Percentiles rank a stretch among this genome's conserved stretches.
These are phyloP conservation scores for Elongisporangium prolatum DNA, from an alignment of 352 stramenopile species.

Conservation along the genomic window DNA sequence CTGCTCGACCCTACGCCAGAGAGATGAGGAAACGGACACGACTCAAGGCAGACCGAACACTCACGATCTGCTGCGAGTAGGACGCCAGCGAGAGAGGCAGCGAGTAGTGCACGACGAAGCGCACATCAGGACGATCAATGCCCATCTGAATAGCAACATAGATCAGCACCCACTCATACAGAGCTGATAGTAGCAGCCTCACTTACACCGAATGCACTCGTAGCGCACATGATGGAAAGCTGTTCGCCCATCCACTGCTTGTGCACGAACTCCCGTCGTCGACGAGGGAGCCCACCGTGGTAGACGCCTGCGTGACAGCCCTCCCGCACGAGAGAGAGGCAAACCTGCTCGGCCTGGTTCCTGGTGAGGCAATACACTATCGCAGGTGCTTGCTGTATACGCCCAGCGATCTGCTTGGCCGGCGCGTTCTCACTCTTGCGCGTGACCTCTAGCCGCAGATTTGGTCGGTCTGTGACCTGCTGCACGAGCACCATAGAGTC, in stretches of 20 bases:
- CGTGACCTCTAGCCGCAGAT: conserved; percentile 55
- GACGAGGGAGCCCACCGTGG: conserved; percentile 51
- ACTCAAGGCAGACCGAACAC: conserved; percentile 5
- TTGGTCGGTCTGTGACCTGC: conserved; percentile 55
- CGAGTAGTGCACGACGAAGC: conserved; percentile 71
- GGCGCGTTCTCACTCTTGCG: conserved; percentile 26
- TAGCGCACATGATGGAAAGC: conserved; percentile 71
- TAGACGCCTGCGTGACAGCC: conserved; percentile 64
- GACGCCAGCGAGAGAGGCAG: conserved; percentile 56
- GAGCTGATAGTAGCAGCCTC: not conserved
- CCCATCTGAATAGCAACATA: conserved; percentile 50
- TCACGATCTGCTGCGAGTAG: conserved; percentile 78
- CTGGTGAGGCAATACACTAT: conserved; percentile 81
- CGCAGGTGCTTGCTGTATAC: conserved; percentile 25
- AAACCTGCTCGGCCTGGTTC: conserved; percentile 58
- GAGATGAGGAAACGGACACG: not conserved
- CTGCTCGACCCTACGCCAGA: conserved; percentile 47
- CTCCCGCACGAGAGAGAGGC: conserved; percentile 38
- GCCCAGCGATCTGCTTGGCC: conserved; percentile 22
- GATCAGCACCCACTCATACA: not conserved
- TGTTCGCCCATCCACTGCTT: conserved; percentile 79
- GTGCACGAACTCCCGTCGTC: conserved; percentile 60
- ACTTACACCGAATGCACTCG: conserved; percentile 69
- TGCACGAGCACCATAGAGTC: conserved; percentile 54
- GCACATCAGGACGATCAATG: conserved; percentile 71